Evolutionary conservation across 192 early-diverging fungal genomes (phyloP).

Genomic region (Gryganskiella cystojenkinii): DNA sequence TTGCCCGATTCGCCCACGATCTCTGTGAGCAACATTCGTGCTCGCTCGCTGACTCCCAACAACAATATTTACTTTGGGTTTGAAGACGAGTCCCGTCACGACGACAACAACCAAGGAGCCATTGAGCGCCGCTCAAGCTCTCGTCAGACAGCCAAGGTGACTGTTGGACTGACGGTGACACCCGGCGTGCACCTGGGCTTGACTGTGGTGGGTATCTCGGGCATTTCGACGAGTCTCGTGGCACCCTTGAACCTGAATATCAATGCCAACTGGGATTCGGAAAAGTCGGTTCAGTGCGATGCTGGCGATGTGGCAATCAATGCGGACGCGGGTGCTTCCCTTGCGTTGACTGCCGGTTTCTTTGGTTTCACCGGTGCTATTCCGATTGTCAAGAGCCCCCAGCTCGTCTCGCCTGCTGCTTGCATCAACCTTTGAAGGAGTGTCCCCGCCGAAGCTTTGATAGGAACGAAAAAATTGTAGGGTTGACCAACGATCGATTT

Average conservation of each 20-base stretch:
- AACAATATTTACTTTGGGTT: too few relatives aligned
- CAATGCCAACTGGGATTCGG: constrained; percentile 40
- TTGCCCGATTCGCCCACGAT: constrained; percentile 4
- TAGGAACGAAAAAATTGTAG: too few relatives aligned
- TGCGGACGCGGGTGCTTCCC: constrained; percentile 15
- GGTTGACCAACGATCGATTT: too few relatives aligned
- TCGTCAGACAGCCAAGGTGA: too few relatives aligned
- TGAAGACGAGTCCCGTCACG: too few relatives aligned
- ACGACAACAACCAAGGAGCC: too few relatives aligned
- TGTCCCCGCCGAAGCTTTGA: too few relatives aligned
- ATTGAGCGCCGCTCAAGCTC: too few relatives aligned
- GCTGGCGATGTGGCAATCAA: constrained; percentile 20
- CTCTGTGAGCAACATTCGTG: too few relatives aligned
- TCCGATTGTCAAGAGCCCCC: constrained; percentile 16
- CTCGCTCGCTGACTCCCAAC: too few relatives aligned
- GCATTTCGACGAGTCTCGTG: constrained; percentile 18
- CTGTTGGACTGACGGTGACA: constrained; percentile 20
- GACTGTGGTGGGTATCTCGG: constrained; percentile 18
- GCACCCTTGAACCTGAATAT: constrained; percentile 10
- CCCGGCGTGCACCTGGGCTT: constrained; percentile 21
- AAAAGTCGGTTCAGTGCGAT: constrained; percentile 11
- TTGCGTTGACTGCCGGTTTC: constrained; percentile 23
- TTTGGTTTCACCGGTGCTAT: constrained; percentile 33
- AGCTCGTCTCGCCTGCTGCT: constrained; percentile 10
- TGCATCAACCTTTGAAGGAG: too few relatives aligned